Evolutionary conservation across 345 rosid species (phyloP).

Genomic region (Turritis glabra): DNA sequence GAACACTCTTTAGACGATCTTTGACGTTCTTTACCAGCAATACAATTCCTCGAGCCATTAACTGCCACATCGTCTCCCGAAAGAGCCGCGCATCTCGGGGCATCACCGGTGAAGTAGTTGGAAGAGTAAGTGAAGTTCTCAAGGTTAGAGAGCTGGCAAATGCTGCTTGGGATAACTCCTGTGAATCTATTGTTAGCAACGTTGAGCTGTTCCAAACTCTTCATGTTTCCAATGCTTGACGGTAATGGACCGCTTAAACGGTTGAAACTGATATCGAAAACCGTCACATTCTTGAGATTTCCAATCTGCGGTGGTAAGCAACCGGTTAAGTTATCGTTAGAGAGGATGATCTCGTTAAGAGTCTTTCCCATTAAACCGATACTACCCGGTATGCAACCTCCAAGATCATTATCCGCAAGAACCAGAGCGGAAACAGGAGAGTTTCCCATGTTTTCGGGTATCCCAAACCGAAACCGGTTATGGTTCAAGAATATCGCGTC

Average conservation of each 20-base stretch:
- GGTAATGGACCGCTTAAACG: conserved; percentile 61
- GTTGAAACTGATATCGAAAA: conserved; percentile 69
- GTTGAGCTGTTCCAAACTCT: conserved; percentile 63
- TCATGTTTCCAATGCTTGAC: conserved; percentile 53
- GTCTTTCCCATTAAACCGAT: conserved; percentile 68
- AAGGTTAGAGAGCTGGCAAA: conserved; percentile 57
- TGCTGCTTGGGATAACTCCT: conserved; percentile 52
- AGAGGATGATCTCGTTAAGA: conserved; percentile 63
- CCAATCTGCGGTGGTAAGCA: conserved; percentile 72
- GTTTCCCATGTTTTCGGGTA: conserved; percentile 65
- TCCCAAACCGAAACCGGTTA: conserved; percentile 62
- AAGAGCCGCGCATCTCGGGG: conserved; percentile 55
- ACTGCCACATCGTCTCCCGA: conserved; percentile 29
- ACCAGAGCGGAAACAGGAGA: conserved; percentile 74
- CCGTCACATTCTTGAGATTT: conserved; percentile 50
- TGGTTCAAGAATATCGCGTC: conserved; percentile 68
- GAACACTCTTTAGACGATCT: conserved; percentile 57
- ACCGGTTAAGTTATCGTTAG: conserved; percentile 68
- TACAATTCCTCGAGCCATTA: conserved; percentile 57
- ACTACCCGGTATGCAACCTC: conserved; percentile 70
- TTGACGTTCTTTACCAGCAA: conserved; percentile 52
- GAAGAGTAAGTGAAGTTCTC: conserved; percentile 67
- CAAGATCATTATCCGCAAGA: conserved; percentile 69
- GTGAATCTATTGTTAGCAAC: conserved; percentile 61
- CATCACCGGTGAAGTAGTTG: conserved; percentile 63